Conservation (phyloP, 2,329 filamentous ascomycete species). For the Fusarium sp. region DNA sequence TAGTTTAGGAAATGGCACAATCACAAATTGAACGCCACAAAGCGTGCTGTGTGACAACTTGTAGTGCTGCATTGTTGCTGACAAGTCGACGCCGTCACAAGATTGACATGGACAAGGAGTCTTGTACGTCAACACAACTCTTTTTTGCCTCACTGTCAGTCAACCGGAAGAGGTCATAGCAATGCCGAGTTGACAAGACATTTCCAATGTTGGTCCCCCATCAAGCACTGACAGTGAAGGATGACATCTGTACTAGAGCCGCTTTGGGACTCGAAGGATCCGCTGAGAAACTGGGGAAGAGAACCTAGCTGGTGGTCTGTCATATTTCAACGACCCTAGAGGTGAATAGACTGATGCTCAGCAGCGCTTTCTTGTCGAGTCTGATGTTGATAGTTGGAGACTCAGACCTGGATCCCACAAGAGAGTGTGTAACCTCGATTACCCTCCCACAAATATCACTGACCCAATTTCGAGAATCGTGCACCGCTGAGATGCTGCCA, state of each 20-base stretch:
- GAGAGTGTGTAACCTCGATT: background rate
- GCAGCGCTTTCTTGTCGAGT: too few relatives aligned
- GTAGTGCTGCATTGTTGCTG: background rate
- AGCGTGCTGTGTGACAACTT: background rate
- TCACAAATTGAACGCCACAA: constrained; percentile 39
- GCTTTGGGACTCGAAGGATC: too few relatives aligned
- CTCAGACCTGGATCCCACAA: too few relatives aligned
- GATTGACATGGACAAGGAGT: background rate
- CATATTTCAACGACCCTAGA: too few relatives aligned
- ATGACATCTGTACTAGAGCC: too few relatives aligned
- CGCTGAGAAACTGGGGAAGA: too few relatives aligned
- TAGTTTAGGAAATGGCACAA: constrained; percentile 49
- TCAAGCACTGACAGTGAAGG: background rate
- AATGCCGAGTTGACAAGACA: background rate
- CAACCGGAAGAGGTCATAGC: background rate
- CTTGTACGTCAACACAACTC: background rate
- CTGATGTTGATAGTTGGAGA: too few relatives aligned
- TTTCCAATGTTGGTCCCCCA: background rate
- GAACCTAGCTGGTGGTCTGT: too few relatives aligned
- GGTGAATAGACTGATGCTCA: too few relatives aligned
- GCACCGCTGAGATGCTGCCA: background rate
- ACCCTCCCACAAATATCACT: background rate
- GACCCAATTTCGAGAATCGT: background rate
- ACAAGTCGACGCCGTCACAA: background rate
- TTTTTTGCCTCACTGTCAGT: background rate